Evolutionary conservation across 2,329 filamentous ascomycete species (phyloP).

Genomic region (Clonostachys solani): DNA sequence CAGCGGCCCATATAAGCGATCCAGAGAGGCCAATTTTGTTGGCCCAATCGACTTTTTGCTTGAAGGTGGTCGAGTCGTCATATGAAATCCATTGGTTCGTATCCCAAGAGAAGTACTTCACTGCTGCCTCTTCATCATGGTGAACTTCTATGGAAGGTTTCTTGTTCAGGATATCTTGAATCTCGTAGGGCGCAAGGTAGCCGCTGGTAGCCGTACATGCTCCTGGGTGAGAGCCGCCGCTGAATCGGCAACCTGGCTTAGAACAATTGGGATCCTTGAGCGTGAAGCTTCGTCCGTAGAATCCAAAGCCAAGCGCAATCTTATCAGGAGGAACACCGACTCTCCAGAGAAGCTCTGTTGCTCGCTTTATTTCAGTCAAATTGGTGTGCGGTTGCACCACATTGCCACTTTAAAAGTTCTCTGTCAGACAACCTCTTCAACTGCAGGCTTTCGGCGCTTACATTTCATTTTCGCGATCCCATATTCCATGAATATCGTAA

Average conservation of each 20-base stretch:
- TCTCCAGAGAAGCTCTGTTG: slow-evolving; percentile 39
- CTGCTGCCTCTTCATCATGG: slow-evolving; percentile 2
- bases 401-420: too few relatives aligned
- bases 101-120: slow-evolving; percentile 3
- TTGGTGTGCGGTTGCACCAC: slow-evolving; percentile 36
- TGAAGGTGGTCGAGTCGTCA: slow-evolving; percentile 2
- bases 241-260: slow-evolving; percentile 9
- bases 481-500: slow-evolving; percentile 26
- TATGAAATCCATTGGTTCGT: slow-evolving; percentile 4
- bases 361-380: slow-evolving; percentile 37
- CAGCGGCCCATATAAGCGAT: slow-evolving; percentile 15
- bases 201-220: slow-evolving; percentile 14
- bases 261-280: slow-evolving; percentile 8
- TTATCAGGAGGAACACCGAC: slow-evolving; percentile 31
- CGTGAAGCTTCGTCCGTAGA: slow-evolving; percentile 28
- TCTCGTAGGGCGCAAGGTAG: slow-evolving; percentile 6
- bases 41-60: slow-evolving; percentile 1
- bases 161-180: slow-evolving; percentile 8
- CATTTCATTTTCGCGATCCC: slow-evolving; percentile 21
- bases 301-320: slow-evolving; percentile 34
- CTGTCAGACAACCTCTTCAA: too few relatives aligned
- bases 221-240: slow-evolving; percentile 5
- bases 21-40: neutral
- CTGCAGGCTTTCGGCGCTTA: slow-evolving; percentile 16
- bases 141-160: neutral